Evolutionary conservation across 495 filamentous ascomycete species (phyloP), one percentile per base, ranked within the genome.

Genomic region (Neurospora hispaniola): DNA sequence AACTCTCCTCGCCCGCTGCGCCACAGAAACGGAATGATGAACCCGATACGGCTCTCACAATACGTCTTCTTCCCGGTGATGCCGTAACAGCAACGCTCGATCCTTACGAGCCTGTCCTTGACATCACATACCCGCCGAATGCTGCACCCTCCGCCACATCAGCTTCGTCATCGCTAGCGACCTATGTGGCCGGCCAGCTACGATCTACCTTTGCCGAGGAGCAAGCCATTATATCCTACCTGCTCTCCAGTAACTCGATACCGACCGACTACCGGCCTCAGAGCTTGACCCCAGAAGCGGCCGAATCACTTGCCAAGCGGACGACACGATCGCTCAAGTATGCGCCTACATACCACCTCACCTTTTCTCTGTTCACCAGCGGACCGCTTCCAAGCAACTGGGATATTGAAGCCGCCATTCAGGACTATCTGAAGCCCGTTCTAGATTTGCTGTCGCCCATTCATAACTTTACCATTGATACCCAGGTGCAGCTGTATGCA

Each of bases 381-480:
- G 89, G 88, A 7, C 86, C 90, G 1, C 79, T 85, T 10, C 96
- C 96, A 10, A 96, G 92, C 10, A 92, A 89, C 39, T 99, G 96
- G 96, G 93, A 96, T 42, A 94, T 98, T 69, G 92, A 97, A 76
- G 83, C 86, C 48, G 94, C 94, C 7, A 87, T 98, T 43, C 86
- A 90, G 16, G 88, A 93, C 77, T 93, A 96, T 80, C 86, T 99
- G 78, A 84, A 88, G 20, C 95, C 96, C 1, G 86, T 98, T 62
- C 85, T 98, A 0, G 86, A 92, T 44, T 88, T 91, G 40, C 86
- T 98, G 38, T 87, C 89, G 4, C 85, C 89, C 18, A 95, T 98
- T 75, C 94, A 93, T 85, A 95, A 97, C 79, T 98, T 99, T 80
- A 98, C 96, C 27, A 90, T 99, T 44, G 96, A 98, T 79, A 97